phyloP scores from a whole-genome alignment of 345 rosid species.

The Reutealis trisperma region DNA sequence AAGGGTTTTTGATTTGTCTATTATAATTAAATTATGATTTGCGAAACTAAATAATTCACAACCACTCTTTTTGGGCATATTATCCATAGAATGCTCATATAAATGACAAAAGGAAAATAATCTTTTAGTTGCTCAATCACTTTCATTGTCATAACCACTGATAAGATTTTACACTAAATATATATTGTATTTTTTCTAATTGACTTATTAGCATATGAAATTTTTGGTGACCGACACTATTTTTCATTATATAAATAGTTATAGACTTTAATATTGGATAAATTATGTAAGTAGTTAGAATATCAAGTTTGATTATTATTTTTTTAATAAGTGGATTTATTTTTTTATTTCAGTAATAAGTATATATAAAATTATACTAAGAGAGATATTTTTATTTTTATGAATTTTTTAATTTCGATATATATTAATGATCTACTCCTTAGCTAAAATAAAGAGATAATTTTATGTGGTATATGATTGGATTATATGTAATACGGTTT shows the following conservation, averaged over 20 bases:
- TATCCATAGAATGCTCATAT: too few species aligned
- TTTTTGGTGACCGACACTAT: not conserved
- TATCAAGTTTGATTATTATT: not conserved
- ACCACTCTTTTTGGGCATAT: not conserved
- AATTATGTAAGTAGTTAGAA: not conserved
- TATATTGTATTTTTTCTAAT: too few species aligned
- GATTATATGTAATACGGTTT: too few species aligned
- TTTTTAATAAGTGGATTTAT: not conserved
- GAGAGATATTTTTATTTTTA: too few species aligned
- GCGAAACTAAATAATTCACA: not conserved
- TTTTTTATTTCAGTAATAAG: not conserved
- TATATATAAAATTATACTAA: too few species aligned
- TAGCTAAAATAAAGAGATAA: too few species aligned
- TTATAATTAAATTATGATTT: not conserved
- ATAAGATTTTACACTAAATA: not conserved
- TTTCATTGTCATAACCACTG: not conserved
- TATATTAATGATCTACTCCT: too few species aligned
- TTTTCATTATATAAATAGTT: not conserved
- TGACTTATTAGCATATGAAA: not conserved
- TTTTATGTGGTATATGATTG: too few species aligned
- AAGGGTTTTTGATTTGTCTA: not conserved
- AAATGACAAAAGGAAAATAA: not conserved
- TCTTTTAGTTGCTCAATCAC: constrained; percentile 2
- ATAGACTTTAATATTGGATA: not conserved
- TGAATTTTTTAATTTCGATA: too few species aligned